Conservation (phyloP, 345 rosid genomes). For the Chamaenerion angustifolium region DNA sequence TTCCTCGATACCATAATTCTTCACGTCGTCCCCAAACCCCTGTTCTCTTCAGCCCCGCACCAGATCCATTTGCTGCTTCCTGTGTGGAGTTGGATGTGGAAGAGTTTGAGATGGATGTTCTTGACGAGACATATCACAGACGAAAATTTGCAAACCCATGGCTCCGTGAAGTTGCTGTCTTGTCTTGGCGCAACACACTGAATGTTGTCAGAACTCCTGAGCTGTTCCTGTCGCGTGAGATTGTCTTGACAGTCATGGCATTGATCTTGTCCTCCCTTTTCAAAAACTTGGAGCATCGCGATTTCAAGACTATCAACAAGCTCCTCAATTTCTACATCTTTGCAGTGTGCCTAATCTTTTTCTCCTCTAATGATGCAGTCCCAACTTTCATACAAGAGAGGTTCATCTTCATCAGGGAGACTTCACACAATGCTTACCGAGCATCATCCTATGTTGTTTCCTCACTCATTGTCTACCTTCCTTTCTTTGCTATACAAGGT, state of each 20-base stretch:
- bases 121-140: constrained; percentile 30
- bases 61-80: constrained; percentile 17
- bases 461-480: constrained; percentile 45
- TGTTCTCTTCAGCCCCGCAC: constrained; percentile 9
- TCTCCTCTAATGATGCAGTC: constrained; percentile 62
- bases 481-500: constrained; percentile 52
- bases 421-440: constrained; percentile 52
- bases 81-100: constrained; percentile 23
- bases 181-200: constrained; percentile 34
- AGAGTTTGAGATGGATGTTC: constrained; percentile 19
- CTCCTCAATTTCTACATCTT: constrained; percentile 61
- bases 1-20: constrained; percentile 16
- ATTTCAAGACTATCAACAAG: constrained; percentile 25
- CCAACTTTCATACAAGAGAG: constrained; percentile 60
- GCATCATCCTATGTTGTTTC: constrained; percentile 54
- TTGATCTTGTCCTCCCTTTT: constrained; percentile 49
- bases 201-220: constrained; percentile 49
- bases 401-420: constrained; percentile 58
- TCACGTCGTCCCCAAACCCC: constrained; percentile 20
- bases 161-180: constrained; percentile 43
- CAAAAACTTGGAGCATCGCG: constrained; percentile 11
- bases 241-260: constrained; percentile 46
- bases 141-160: constrained; percentile 54
- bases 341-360: constrained; percentile 42
- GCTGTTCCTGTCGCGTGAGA: constrained; percentile 43